Percentiles rank a stretch among this genome's conserved stretches.
phyloP scores from a whole-genome alignment of 2,329 filamentous ascomycete species.

The Didymellaceae sp. region DNA sequence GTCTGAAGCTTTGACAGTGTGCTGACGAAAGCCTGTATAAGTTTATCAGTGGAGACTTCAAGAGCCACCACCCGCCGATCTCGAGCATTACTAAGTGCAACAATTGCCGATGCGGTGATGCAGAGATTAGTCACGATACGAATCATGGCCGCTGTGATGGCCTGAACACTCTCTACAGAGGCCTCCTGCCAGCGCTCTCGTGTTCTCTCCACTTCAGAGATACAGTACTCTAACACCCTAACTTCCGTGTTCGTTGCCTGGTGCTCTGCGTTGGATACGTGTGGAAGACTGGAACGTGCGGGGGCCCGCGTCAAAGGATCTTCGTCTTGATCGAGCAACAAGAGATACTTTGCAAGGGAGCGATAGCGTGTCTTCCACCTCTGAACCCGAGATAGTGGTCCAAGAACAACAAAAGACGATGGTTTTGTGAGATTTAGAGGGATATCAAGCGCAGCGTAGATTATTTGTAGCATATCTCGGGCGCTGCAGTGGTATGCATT shows the following conservation, averaged over 20 bases:
- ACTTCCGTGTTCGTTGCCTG: constrained; percentile 33
- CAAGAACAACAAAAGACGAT: constrained; percentile 46
- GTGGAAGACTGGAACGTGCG: not conserved
- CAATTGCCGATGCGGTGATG: constrained; percentile 49
- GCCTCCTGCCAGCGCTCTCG: constrained; percentile 53
- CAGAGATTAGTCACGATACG: constrained; percentile 59
- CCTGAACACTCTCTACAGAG: constrained; percentile 51
- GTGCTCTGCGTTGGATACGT: constrained; percentile 23
- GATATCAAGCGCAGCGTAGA: constrained; percentile 73
- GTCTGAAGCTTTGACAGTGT: constrained; percentile 48
- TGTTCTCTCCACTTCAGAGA: constrained; percentile 55
- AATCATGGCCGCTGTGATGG: constrained; percentile 58
- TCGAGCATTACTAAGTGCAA: constrained; percentile 22
- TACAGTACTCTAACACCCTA: constrained; percentile 54
- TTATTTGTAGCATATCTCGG: constrained; percentile 69
- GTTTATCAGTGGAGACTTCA: constrained; percentile 27
- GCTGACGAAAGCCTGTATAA: constrained; percentile 38
- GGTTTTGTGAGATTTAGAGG: constrained; percentile 31
- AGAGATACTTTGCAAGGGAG: constrained; percentile 57
- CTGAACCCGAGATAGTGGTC: constrained; percentile 54
- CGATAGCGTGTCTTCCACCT: constrained; percentile 49
- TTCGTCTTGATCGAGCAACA: constrained; percentile 44
- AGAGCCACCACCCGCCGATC: constrained; percentile 34
- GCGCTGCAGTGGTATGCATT: constrained; percentile 70
- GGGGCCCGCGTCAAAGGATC: constrained; percentile 14